Base-by-base conservation (phyloP, 2,329 filamentous ascomycete genomes). In the Botrytis cinerea region DNA sequence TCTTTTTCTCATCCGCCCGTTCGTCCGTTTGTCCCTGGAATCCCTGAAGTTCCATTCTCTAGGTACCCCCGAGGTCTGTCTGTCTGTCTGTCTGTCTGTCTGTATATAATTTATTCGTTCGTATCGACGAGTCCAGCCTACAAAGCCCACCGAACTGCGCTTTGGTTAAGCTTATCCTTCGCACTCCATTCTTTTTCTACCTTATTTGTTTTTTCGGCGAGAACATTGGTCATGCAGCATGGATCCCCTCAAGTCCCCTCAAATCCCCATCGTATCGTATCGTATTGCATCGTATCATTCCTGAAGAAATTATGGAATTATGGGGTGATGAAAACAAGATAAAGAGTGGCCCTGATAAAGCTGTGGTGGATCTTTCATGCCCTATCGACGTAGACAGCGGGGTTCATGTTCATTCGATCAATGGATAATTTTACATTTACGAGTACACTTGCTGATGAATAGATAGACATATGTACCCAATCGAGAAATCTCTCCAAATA, bases 101-200 rank as follows among this genome's bases (percentile, higher is more conserved):
- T 9, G 38, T 16, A 25, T n/a, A n/a, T n/a, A 10, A 16, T n/a
- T 16, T n/a, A 16, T n/a, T 8, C 18, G 12, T 51, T 43, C 14
- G 25, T 38, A 25, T 4, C 4, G 18, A 4, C 25, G 35, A 18
- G 25, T 25, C 38, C 38, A 43, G 38, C 22, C 60, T 25, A n/a
- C 25, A 28, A 20, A 62, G 51, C 6, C 51, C n/a, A 54, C n/a
- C 51, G 8, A 18, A 54, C 14, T 54, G n/a, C n/a, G 12, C 51
- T 54, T 18, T 54, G 51, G 14, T 54, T 28, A 63, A 63, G 61
- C 61, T 63, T 63, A 63, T 63, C 61, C 40, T 35, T n/a, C 25
- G 22, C 35, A 9, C 35, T 40, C 35, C 35, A 62, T 40, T 54
- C 4, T 54, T 18, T 18, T 40, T 1, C 60, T 16, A 25, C 20